These are phyloP conservation scores for Gomphus bonarii DNA, from an alignment of 1,284 basidiomycete genomes.

Conservation along the genomic window DNA sequence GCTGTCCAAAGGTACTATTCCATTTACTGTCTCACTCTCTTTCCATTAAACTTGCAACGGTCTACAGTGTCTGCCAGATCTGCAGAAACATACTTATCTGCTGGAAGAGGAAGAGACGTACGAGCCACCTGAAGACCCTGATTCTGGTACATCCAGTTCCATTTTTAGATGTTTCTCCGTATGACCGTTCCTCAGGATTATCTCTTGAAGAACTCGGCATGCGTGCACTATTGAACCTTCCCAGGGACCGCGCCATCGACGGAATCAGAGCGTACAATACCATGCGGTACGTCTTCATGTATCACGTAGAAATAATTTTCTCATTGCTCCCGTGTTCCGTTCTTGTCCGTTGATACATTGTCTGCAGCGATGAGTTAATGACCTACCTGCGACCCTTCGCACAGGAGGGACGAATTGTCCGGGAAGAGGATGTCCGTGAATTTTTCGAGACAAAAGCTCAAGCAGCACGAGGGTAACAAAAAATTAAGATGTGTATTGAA, in stretches of 20 bases:
- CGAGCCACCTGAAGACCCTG: conserved; percentile 72
- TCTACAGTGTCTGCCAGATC: conserved; percentile 41
- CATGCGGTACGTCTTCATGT: conserved; percentile 46
- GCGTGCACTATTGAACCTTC: conserved; percentile 58
- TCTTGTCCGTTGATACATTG: neutral
- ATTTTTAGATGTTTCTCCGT: neutral
- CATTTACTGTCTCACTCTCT: conserved; percentile 1
- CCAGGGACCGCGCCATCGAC: conserved; percentile 66
- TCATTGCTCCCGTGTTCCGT: neutral
- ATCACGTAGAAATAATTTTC: neutral
- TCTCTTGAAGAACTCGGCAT: conserved; percentile 72
- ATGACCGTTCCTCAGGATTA: conserved; percentile 32
- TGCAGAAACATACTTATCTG: conserved; percentile 45
- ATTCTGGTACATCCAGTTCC: conserved; percentile 42
- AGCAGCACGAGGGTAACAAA: neutral
- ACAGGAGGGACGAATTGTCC: conserved; percentile 63
- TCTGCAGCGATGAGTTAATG: conserved; percentile 59
- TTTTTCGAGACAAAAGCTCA: conserved; percentile 47
- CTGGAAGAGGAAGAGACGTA: conserved; percentile 73
- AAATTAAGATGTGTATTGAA: neutral
- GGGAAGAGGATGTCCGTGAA: conserved; percentile 54
- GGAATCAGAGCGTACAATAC: conserved; percentile 72
- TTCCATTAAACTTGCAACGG: neutral
- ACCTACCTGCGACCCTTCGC: conserved; percentile 69
- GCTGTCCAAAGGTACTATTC: conserved; percentile 42